Base-by-base conservation (phyloP, 495 filamentous ascomycete species). In the Hypoxylon intermedium region DNA sequence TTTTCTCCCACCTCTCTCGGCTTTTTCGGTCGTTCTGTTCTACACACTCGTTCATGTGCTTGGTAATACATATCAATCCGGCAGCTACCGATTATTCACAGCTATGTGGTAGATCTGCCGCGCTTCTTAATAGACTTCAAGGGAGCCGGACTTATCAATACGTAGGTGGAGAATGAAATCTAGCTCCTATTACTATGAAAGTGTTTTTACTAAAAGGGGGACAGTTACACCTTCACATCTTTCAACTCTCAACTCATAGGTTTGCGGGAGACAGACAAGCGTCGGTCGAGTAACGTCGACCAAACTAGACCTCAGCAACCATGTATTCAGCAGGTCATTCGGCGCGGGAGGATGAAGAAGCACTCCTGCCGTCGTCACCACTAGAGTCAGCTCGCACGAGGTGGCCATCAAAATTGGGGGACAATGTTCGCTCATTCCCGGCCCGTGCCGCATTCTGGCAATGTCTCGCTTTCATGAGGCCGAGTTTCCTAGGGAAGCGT, bases 311-410 rank as follows among this genome's bases (percentile, higher is more conserved):
- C 20, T 21, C 23, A 44, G 23, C 42, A 19, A 12, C 37, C 15
- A 69, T 69, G 62, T 47, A 69, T 55, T 42, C 52, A n/a, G 3
- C 41, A 18, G 52, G 40, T 23, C 60, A 45, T 11, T 45, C 44
- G 6, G 20, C 18, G 28, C 42, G 53, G 19, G 64, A 68, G 50
- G 67, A 68, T 28, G 64, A 70, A 43, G 67, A 70, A 31, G 21
- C 64, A 1, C 55, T 70, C 18, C 67, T 70, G 28, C 60, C 65
- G n/a, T 41, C 30, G 21, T 33, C 43, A 15, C 40, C 50, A 6
- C n/a, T 33, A 19, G 56, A 52, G 30, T n/a, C 49, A 18, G 2
- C 34, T 42, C 31, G 45, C 31, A 60, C 41, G 33, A 51, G 19
- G 20, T 45, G 50, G 16, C 6, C 41, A 7, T 28, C 58, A 1